Evolutionary conservation across 371 early-diverging fungal species (phyloP), one percentile per base, ranked within the genome.

Genomic region (Rhizopus stolonifer): DNA sequence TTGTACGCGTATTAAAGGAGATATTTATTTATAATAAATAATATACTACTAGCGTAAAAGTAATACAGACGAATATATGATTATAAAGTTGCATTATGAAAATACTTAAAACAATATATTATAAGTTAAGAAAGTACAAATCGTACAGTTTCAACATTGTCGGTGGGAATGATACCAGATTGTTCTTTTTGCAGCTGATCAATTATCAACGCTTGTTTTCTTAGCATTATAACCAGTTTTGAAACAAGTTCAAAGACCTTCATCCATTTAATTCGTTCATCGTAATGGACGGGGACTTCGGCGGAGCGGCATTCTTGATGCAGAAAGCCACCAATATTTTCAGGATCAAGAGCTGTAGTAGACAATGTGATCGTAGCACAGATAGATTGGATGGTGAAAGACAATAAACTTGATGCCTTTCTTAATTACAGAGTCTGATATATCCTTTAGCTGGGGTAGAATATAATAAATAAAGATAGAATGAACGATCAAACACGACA

Each of bases 141-240:
- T 29, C 31, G 33, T 49, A 49, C 42, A 52, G 58, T 52, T 21
- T 52, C 53, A 53, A 48, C 26, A 23, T 47, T 58, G 18, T 58
- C 45, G 21, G 52, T 39, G 31, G 42, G 31, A 52, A 52, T 52
- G 39, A 52, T 52, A 32, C 49, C 53, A 58, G 58, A 58, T 46
- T 52, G 34, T 58, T 58, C 58, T 58, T 43, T 46, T 58, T 52
- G 49, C 31, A 52, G 26, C 46, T 58, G 48, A 52, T 58, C 29
- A 26, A 48, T 52, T 48, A 58, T 46, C 52, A 58, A 52, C 24
- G 10, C 33, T 34, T 58, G 53, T 48, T 58, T 51, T 34, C 40
- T 45, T 58, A 58, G 46, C 43, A 58, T 47, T 47, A 58, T 43
- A 24, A 57, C 50, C 32, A 49, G 46, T 49, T 49, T 49, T 19